A percentile compares a stretch with the other conserved stretches of the same genome.
These are phyloP conservation scores for Alternaria conjuncta DNA, from an alignment of 2,329 filamentous ascomycete genomes.

Conservation along the genomic window DNA sequence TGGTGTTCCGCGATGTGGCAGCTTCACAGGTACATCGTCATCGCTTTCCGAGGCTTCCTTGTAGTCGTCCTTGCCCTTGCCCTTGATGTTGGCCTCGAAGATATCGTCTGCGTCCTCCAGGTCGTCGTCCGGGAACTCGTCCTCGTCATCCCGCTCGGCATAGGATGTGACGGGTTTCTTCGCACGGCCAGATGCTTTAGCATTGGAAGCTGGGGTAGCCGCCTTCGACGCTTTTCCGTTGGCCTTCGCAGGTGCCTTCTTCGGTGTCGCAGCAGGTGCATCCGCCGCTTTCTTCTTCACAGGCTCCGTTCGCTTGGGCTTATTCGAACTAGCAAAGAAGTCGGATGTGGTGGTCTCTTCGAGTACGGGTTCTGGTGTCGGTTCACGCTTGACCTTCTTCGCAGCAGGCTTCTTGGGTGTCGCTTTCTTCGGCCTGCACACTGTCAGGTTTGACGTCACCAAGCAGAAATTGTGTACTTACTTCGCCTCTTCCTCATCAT, in stretches of 20 bases:
- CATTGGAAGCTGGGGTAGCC: conserved; percentile 45
- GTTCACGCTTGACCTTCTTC: conserved; percentile 63
- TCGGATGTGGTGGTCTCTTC: conserved; percentile 67
- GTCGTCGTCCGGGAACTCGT: conserved; percentile 54
- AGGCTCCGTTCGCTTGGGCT: conserved; percentile 58
- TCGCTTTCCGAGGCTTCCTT: conserved; percentile 60
- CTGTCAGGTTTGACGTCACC: conserved; percentile 29
- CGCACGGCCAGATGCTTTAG: conserved; percentile 45
- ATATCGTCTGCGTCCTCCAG: conserved; percentile 77
- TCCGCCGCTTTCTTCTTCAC: conserved; percentile 44
- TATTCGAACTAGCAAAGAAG: conserved; percentile 68
- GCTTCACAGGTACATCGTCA: conserved; percentile 33
- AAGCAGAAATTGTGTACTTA: conserved; percentile 9
- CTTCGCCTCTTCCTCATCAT: conserved; percentile 55
- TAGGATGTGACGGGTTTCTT: conserved; percentile 53
- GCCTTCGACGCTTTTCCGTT: conserved; percentile 39
- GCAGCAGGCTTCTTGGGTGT: conserved; percentile 64
- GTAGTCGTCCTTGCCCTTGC: conserved; percentile 70
- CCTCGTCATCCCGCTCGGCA: conserved; percentile 67
- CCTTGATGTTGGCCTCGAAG: conserved; percentile 74
- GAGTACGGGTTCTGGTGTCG: conserved; percentile 57
- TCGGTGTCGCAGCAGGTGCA: conserved; percentile 45
- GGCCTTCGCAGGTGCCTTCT: conserved; percentile 43
- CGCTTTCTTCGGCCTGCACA: conserved; percentile 44
- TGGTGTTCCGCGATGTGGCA: conserved; percentile 48